Conservation (phyloP, 202 grass and related monocot genomes). For the Cymbopogon flexuosus region DNA sequence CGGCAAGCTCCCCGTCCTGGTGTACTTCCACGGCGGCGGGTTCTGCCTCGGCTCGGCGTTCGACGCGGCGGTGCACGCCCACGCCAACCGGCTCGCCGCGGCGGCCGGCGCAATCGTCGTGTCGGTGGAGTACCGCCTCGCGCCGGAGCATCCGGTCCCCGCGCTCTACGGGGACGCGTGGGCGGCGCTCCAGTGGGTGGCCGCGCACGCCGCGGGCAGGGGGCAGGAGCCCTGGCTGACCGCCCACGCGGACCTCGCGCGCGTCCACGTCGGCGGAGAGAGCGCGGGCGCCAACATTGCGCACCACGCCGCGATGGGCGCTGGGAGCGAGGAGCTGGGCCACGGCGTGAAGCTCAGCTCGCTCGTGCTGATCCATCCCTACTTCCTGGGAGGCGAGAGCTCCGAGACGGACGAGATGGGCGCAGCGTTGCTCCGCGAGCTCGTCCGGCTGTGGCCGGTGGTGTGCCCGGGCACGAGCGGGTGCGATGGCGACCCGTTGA, state of each 20-base stretch:
- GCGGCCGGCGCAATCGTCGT: slow-evolving; percentile 44
- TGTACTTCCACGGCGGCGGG: slow-evolving; percentile 76
- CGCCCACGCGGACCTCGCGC: slow-evolving; percentile 47
- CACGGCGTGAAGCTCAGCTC: slow-evolving; percentile 46
- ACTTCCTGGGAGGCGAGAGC: slow-evolving; percentile 54
- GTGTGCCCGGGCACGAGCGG: slow-evolving; percentile 53
- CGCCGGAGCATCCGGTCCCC: slow-evolving; percentile 58
- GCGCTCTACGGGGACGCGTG: slow-evolving; percentile 66
- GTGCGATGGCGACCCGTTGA: slow-evolving; percentile 56
- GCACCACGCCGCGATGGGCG: slow-evolving; percentile 56
- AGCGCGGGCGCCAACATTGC: slow-evolving; percentile 78
- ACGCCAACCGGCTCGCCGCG: slow-evolving; percentile 53
- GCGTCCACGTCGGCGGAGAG: slow-evolving; percentile 64
- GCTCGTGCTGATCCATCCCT: slow-evolving; percentile 59
- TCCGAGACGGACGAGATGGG: slow-evolving; percentile 56
- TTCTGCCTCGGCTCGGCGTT: slow-evolving; percentile 79
- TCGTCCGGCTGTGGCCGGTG: slow-evolving; percentile 61
- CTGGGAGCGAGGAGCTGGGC: slow-evolving; percentile 39
- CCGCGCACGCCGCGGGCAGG: slow-evolving; percentile 36
- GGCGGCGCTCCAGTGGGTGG: slow-evolving; percentile 62
- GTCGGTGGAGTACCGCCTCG: slow-evolving; percentile 68
- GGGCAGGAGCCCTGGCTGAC: slow-evolving; percentile 46
- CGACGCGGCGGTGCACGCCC: slow-evolving; percentile 42
- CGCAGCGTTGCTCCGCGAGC: slow-evolving; percentile 37
- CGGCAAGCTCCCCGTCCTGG: slow-evolving; percentile 48